A percentile compares a stretch with the other conserved stretches of the same genome.
Evolutionary conservation across 2,329 filamentous ascomycete species (phyloP).

Genomic region (Byssothecium circinans): DNA sequence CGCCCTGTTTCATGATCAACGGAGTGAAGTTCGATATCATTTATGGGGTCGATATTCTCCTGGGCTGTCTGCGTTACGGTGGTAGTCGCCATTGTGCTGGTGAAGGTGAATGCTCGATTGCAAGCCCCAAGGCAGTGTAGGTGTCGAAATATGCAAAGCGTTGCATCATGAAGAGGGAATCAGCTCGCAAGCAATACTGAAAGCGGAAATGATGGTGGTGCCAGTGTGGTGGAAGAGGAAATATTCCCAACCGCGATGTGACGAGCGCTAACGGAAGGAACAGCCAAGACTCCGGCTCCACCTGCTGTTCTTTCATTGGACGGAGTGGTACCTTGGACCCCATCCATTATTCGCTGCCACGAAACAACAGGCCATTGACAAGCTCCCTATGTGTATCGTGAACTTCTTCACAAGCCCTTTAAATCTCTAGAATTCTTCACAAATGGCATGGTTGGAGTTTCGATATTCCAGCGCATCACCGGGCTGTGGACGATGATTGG

Average conservation of each 20-base stretch:
- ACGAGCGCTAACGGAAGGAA: constrained; percentile 1
- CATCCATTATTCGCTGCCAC: too few species aligned
- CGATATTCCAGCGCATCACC: background rate
- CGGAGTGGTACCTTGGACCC: too few species aligned
- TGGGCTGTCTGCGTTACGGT: background rate
- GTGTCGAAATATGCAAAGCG: too few species aligned
- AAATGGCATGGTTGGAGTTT: background rate
- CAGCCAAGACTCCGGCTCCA: constrained; percentile 3
- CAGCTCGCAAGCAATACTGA: constrained; percentile 7
- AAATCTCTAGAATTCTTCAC: too few species aligned
- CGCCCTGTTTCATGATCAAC: background rate
- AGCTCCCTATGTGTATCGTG: too few species aligned
- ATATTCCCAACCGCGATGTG: background rate
- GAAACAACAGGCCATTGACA: too few species aligned
- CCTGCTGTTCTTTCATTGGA: background rate
- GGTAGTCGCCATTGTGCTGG: constrained; percentile 2
- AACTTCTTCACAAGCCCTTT: too few species aligned
- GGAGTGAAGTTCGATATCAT: constrained; percentile 7
- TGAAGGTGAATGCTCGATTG: background rate
- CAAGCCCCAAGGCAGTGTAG: background rate
- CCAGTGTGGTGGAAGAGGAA: background rate
- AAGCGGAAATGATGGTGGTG: background rate
- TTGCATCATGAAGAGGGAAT: background rate
- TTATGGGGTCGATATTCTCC: background rate
- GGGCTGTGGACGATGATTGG: constrained; percentile 4